Conservation (phyloP, 2,329 filamentous ascomycete species). For the Cytospora mali region DNA sequence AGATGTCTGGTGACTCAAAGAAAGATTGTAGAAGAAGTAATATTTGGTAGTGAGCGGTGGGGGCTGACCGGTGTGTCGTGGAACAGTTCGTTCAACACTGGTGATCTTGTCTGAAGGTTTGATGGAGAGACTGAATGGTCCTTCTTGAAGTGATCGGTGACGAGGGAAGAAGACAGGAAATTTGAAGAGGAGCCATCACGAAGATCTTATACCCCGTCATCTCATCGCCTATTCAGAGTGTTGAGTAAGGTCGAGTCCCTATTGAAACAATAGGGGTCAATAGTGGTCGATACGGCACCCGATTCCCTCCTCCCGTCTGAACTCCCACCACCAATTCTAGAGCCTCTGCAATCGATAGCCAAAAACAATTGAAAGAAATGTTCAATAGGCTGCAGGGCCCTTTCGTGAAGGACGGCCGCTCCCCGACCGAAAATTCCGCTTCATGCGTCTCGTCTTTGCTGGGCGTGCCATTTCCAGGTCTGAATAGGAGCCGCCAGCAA, state of each 20-base stretch:
- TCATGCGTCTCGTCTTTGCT: background rate
- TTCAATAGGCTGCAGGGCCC: background rate
- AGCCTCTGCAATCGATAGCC: background rate
- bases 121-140: conserved; percentile 15
- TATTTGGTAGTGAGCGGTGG: background rate
- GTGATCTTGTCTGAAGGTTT: conserved; percentile 25
- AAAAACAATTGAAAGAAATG: conserved; percentile 8
- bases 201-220: conserved; percentile 18
- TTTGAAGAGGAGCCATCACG: background rate
- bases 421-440: background rate
- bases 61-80: conserved; percentile 23
- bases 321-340: background rate
- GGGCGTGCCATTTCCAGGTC: conserved; percentile 3
- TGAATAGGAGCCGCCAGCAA: conserved; percentile 20
- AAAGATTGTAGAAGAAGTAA: conserved; percentile 13
- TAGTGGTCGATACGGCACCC: conserved; percentile 12
- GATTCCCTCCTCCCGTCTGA: background rate
- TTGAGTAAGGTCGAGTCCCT: background rate
- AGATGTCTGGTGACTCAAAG: background rate
- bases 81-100: conserved; percentile 25
- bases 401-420: background rate
- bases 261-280: conserved; percentile 25
- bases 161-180: conserved; percentile 2
- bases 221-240: conserved; percentile 16
- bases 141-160: conserved; percentile 13